Conservation (phyloP, 257 asterid genomes). For the Ajuga chamaepitys region DNA sequence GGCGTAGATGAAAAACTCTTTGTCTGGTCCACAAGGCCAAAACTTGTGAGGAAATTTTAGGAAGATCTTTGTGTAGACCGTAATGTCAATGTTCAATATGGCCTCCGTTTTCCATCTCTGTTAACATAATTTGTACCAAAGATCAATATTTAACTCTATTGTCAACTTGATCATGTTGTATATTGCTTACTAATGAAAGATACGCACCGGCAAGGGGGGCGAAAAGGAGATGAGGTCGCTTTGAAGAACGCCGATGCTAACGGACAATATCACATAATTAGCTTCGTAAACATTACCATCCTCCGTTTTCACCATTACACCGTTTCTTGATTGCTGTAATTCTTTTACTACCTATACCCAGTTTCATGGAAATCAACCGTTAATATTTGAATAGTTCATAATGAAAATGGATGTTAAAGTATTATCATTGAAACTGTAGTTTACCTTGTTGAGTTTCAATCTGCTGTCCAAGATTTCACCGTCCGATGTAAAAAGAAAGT, state of each 20-base stretch:
- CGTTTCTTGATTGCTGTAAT: slow-evolving; percentile 60
- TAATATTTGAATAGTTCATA: neutral
- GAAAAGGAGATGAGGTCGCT: slow-evolving; percentile 57
- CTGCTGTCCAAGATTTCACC: slow-evolving; percentile 58
- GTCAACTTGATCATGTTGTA: too few relatives aligned
- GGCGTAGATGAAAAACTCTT: slow-evolving; percentile 89
- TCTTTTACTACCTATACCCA: slow-evolving; percentile 62
- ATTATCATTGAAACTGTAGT: neutral
- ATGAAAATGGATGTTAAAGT: too few relatives aligned
- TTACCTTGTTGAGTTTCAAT: slow-evolving; percentile 74
- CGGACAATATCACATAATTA: slow-evolving; percentile 61
- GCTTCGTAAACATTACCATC: slow-evolving; percentile 75
- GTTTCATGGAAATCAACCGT: neutral
- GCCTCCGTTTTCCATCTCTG: slow-evolving; percentile 96
- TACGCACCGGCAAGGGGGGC: slow-evolving; percentile 69
- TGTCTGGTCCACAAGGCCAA: slow-evolving; percentile 73
- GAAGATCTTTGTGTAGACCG: slow-evolving; percentile 85
- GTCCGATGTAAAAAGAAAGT: slow-evolving; percentile 46
- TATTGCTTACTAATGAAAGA: neutral
- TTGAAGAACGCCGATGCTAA: slow-evolving; percentile 86
- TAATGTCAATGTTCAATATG: slow-evolving; percentile 54
- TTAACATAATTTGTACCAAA: neutral
- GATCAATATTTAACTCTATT: neutral
- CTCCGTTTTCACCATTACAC: slow-evolving; percentile 60
- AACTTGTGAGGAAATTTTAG: slow-evolving; percentile 66